These are phyloP conservation scores for Russula compacta DNA, from an alignment of 768 basidiomycete species.

Conservation along the genomic window DNA sequence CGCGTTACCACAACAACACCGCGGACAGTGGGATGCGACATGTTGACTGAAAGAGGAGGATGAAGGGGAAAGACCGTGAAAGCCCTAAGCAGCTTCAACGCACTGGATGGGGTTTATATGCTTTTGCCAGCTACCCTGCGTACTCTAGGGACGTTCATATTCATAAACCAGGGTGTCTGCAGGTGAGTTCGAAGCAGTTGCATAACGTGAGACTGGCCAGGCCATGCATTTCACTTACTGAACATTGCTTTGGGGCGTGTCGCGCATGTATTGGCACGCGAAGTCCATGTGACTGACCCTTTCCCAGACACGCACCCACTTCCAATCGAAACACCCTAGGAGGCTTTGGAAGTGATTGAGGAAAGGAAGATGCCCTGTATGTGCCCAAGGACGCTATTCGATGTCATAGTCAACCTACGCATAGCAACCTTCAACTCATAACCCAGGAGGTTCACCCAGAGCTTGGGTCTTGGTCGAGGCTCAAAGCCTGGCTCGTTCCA, in stretches of 20 bases:
- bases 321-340: not conserved
- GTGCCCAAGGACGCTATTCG: not conserved
- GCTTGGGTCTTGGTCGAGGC: not conserved
- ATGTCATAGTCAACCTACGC: conserved; percentile 2
- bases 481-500: conserved; percentile 3
- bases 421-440: conserved; percentile 8
- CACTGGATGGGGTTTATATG: conserved; percentile 11
- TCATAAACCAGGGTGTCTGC: conserved; percentile 3
- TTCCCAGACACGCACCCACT: not conserved
- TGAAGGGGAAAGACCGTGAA: conserved; percentile 15
- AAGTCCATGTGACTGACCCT: conserved; percentile 13
- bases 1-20: conserved; percentile 72
- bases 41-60: conserved; percentile 17
- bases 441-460: not conserved
- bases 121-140: not conserved
- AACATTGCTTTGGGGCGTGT: conserved; percentile 13
- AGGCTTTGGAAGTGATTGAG: not conserved
- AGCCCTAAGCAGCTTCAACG: conserved; percentile 12
- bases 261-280: conserved; percentile 14
- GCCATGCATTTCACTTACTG: conserved; percentile 14
- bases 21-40: conserved; percentile 46
- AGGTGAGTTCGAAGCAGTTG: conserved; percentile 6
- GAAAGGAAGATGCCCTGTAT: not conserved
- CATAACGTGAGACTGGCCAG: conserved; percentile 1
- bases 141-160: not conserved